phyloP scores from a whole-genome alignment of 306 rosid genomes.

The Fragaria iinumae region DNA sequence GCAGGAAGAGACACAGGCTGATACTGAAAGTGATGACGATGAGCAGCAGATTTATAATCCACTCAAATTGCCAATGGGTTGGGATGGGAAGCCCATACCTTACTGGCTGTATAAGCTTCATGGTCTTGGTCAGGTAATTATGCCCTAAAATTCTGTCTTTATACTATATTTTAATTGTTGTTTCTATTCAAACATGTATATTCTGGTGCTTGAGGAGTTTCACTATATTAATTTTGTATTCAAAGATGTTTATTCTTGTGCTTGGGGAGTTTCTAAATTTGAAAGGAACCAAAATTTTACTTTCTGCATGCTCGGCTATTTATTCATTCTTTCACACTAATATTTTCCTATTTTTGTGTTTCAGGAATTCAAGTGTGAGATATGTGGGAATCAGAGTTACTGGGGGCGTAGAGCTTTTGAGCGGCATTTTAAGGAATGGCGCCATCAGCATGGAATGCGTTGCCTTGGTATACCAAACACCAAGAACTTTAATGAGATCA shows the following conservation, averaged over 20 bases:
- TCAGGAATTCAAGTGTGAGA: slow-evolving; percentile 97
- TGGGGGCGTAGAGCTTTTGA: slow-evolving; percentile 99
- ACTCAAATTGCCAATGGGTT: slow-evolving; percentile 97
- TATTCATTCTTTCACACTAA: not conserved
- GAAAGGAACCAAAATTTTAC: not conserved
- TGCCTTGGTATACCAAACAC: slow-evolving; percentile 99
- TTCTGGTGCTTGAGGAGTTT: no score
- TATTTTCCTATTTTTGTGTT: slow-evolving; percentile 21
- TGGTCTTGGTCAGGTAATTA: slow-evolving; percentile 90
- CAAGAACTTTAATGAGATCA: slow-evolving; percentile 93
- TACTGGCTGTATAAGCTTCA: slow-evolving; percentile 98
- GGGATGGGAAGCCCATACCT: slow-evolving; percentile 99
- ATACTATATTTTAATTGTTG: not conserved
- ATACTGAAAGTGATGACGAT: slow-evolving; percentile 89
- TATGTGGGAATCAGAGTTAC: slow-evolving; percentile 98
- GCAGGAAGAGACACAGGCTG: slow-evolving; percentile 93
- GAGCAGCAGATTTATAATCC: slow-evolving; percentile 99
- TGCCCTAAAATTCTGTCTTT: not conserved
- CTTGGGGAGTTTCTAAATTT: not conserved
- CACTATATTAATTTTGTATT: no score
- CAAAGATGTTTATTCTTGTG: not conserved
- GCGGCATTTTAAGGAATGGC: slow-evolving; percentile 98
- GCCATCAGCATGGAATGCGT: slow-evolving; percentile 99
- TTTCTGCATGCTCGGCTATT: not conserved
- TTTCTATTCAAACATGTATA: not conserved